Evolutionary conservation across 1,284 basidiomycete species (phyloP).

Genomic region (Veloporphyrellus conicus): DNA sequence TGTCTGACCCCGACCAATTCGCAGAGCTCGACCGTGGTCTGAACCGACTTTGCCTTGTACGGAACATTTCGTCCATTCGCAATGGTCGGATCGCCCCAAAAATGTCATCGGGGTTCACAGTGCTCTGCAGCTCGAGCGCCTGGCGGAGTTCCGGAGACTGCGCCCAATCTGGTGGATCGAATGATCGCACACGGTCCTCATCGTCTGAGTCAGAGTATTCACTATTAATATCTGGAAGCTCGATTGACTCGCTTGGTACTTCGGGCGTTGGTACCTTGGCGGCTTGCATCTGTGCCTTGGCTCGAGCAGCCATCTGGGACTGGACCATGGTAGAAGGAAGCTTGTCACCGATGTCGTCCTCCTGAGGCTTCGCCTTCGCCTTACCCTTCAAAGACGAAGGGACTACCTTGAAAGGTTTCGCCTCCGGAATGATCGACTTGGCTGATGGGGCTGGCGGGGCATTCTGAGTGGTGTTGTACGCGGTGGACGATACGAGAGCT

Average conservation of each 20-base stretch:
- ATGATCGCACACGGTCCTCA: conserved; percentile 68
- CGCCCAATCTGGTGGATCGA: conserved; percentile 81
- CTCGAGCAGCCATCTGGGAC: conserved; percentile 62
- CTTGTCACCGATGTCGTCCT: conserved; percentile 45
- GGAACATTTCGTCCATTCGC: conserved; percentile 83
- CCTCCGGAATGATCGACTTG: conserved; percentile 31
- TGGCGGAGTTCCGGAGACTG: conserved; percentile 81
- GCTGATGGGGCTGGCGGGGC: conserved; percentile 8
- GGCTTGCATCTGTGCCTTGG: conserved; percentile 62
- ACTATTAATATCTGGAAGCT: conserved; percentile 89
- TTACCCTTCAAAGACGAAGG: conserved; percentile 45
- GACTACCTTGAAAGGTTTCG: conserved; percentile 35
- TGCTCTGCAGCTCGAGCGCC: conserved; percentile 75
- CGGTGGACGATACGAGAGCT: conserved; percentile 32
- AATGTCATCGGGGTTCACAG: conserved; percentile 86
- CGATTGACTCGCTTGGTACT: conserved; percentile 75
- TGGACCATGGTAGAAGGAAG: conserved; percentile 63
- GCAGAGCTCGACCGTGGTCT: conserved; percentile 86
- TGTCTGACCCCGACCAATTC: conserved; percentile 87
- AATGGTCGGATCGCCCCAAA: conserved; percentile 84
- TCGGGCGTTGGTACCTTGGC: conserved; percentile 47
- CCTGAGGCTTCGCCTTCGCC: conserved; percentile 39
- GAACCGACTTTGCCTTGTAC: conserved; percentile 71
- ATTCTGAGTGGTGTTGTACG: conserved; percentile 35
- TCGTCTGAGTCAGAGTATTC: conserved; percentile 96